These are phyloP conservation scores for Stentor roeselii DNA, from an alignment of 73 alveolate genomes.

Conservation along the genomic window DNA sequence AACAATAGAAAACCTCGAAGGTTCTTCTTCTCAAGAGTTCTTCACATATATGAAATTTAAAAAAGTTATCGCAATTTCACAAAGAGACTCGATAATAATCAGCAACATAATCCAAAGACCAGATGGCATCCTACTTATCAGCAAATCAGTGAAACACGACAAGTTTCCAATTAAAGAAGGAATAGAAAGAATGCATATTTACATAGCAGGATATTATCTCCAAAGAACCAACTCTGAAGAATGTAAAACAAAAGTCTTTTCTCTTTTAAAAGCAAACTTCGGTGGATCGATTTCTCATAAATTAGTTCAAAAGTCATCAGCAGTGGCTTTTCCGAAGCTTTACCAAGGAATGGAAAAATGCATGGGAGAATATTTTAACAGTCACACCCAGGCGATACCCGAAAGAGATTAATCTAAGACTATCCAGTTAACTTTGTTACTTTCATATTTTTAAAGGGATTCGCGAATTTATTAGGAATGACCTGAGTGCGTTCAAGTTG, in stretches of 20 bases:
- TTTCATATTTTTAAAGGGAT: constrained; percentile 9
- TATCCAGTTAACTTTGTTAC: constrained; percentile 6
- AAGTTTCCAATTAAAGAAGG: constrained; percentile 7
- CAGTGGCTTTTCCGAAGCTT: constrained; percentile 15
- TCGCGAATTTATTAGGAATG: constrained; percentile 9
- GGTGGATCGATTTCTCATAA: neutral
- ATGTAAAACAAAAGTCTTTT: neutral
- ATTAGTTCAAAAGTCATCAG: neutral
- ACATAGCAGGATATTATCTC: constrained; percentile 6
- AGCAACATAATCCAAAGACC: neutral
- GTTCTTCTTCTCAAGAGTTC: neutral
- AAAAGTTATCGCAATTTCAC: constrained; percentile 1
- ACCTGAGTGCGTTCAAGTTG: constrained; percentile 18
- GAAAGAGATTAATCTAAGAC: neutral
- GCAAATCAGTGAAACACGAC: neutral
- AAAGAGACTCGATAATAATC: neutral
- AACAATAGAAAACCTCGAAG: neutral
- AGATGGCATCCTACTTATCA: constrained; percentile 4
- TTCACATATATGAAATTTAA: neutral
- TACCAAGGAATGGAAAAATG: neutral
- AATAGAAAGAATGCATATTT: neutral
- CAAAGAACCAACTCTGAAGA: neutral
- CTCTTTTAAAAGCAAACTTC: neutral
- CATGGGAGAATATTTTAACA: neutral
- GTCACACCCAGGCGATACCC: neutral